Evolutionary conservation across 2,329 filamentous ascomycete species (phyloP), one percentile per base, ranked within the genome.

Genomic region (Cercospora sp.): DNA sequence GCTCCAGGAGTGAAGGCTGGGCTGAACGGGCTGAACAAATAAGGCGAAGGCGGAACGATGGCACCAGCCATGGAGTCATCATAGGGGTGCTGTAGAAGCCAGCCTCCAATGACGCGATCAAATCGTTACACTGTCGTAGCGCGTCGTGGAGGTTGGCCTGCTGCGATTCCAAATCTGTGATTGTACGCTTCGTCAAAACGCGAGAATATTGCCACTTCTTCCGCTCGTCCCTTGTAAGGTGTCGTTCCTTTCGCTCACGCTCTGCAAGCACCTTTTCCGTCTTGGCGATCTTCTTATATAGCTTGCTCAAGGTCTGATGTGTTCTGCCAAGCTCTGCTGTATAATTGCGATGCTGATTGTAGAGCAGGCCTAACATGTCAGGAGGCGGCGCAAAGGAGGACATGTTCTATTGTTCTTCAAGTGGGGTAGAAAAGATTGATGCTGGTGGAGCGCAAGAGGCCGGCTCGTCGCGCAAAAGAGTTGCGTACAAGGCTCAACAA

Each of bases 131-230:
- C 64, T 76, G 74, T 24, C 70, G 66, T 40, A 77, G 65, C 34
- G 69, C 66, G 26, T 75, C 67, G 45, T 77, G 69, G 7, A 76
- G 67, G n/a, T 55, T 68, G 12, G 63, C 67, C 67, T 76, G 74
- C 60, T 74, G 63, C 24, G 43, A 30, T 64, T 77, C 75, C 55
- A 73, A 49, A 9, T 72, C 69, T 18, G 59, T 62, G 21, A 77
- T 71, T 6, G 65, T 68, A 18, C 67, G 63, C 58, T 71, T 74
- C 12, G 74, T 68, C 40, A 75, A 53, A 24, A 70, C 64, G 12
- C 72, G 71, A 40, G 71, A 66, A 68, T 74, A 77, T 61, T 77
- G 74, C 61, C 74, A 66, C 58, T 74, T 75, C 69, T 77, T 78
- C 67, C 73, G 74, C 59, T 74, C 70, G 45, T 70, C 71, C 49